Base-by-base conservation (phyloP, 2,329 filamentous ascomycete genomes). In the Phialemonium atrogriseum region DNA sequence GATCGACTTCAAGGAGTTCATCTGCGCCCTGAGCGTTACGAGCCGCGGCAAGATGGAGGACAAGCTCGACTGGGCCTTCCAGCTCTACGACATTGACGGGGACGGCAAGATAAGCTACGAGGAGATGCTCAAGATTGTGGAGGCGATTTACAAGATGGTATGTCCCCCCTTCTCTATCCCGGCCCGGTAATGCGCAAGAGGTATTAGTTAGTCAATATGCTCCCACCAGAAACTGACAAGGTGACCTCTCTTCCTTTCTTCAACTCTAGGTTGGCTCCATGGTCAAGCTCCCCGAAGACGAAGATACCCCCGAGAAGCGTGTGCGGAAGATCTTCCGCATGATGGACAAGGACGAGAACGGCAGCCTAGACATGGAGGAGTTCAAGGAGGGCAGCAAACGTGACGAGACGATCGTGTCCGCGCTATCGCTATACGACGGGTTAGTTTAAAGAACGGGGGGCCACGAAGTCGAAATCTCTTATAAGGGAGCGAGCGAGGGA, bases 281-380 rank as follows among this genome's bases (percentile, higher is more conserved):
- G 91, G 91, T 98, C 50, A 96, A 96, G 62, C 73, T 98, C 26
- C 91, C 91, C 32, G 87, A 95, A 60, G 91, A 98, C 63, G 91
- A 98, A 67, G 89, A 98, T 63, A 98, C 91, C 35, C 91, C 91
- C 12, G 89, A 96, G 70, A 98, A 98, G 70, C 82, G 91, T 43
- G 91, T 98, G 41, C 79, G 73, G 61, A 98, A 98, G 71, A 96
- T 98, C 59, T 98, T 98, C 71, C 74, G 82, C 51, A 96, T 96
- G 91, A 98, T 98, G 91, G 91, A 98, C 70, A 98, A 98, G 73
- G 91, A 98, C 58, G 89, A 96, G 66, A 96, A 96, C 55, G 91
- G 89, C 48, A 93, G 84, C 53, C 66, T 98, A 49, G 89, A 96
- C 57, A 89, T 95, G 73, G 82, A 88, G 39, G 91, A 98, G 59